Conservation (phyloP, 148 eudicot species). For the Polygonum aviculare region DNA sequence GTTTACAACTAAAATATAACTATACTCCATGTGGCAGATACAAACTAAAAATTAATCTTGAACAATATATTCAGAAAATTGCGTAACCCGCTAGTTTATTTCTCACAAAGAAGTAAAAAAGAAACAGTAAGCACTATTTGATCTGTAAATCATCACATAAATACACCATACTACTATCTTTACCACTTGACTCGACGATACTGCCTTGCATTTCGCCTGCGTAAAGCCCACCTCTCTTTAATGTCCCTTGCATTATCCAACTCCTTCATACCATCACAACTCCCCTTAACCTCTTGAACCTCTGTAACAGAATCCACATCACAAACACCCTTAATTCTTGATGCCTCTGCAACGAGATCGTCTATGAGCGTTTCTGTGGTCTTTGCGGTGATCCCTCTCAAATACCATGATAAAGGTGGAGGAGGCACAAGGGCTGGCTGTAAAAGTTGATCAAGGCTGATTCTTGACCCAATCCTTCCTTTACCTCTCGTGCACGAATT, state of each 20-base stretch:
- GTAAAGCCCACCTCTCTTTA: conserved; percentile 75
- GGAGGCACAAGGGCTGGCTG: conserved; percentile 86
- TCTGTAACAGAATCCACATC: conserved; percentile 4
- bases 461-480: conserved; percentile 80
- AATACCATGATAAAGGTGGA: conserved; percentile 94
- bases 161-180: neutral
- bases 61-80: neutral
- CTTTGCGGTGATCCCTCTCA: conserved; percentile 73
- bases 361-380: conserved; percentile 74
- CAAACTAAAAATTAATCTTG: neutral
- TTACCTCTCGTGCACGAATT: conserved; percentile 47
- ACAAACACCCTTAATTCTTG: conserved; percentile 44
- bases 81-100: neutral
- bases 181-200: conserved; percentile 21
- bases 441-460: conserved; percentile 68
- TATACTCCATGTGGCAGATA: neutral
- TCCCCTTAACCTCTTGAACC: conserved; percentile 9
- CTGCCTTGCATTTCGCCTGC: conserved; percentile 39
- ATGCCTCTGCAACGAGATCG: conserved; percentile 64
- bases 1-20: neutral
- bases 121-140: conserved; percentile 1
- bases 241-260: conserved; percentile 31
- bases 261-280: conserved; percentile 10
- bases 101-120: neutral
- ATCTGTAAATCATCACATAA: neutral